Percentiles rank a stretch among this genome's conserved stretches.
These are phyloP conservation scores for Mitragyna speciosa DNA, from an alignment of 257 asterid species.

Conservation along the genomic window DNA sequence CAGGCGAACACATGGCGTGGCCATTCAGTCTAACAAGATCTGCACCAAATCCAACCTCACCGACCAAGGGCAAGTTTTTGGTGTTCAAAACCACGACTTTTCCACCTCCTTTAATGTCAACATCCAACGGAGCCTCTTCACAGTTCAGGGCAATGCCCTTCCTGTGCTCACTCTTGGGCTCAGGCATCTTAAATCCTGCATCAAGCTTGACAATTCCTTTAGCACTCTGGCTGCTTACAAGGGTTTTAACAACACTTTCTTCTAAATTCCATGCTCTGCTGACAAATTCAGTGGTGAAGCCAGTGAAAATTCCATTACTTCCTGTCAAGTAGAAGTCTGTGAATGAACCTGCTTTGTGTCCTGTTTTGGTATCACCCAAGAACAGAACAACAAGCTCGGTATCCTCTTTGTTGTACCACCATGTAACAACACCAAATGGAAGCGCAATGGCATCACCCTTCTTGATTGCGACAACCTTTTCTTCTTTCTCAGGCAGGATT, in stretches of 20 bases:
- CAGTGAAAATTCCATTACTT: slow-evolving; percentile 72
- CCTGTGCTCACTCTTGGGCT: slow-evolving; percentile 51
- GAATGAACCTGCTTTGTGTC: slow-evolving; percentile 60
- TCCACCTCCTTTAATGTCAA: slow-evolving; percentile 65
- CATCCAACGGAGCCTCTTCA: slow-evolving; percentile 66
- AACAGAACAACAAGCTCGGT: slow-evolving; percentile 65
- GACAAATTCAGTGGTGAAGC: slow-evolving; percentile 68
- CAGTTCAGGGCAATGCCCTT: slow-evolving; percentile 67
- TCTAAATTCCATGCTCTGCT: slow-evolving; percentile 66
- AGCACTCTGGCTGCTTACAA: slow-evolving; percentile 46
- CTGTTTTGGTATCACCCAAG: slow-evolving; percentile 71
- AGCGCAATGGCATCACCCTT: slow-evolving; percentile 82
- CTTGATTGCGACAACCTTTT: slow-evolving; percentile 77
- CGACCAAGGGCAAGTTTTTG: slow-evolving; percentile 83
- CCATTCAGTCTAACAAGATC: slow-evolving; percentile 79
- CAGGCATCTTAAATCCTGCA: slow-evolving; percentile 54
- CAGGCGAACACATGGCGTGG: slow-evolving; percentile 87
- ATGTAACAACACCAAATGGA: slow-evolving; percentile 82
- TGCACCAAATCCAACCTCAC: slow-evolving; percentile 76
- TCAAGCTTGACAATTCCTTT: slow-evolving; percentile 60
- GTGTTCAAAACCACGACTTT: slow-evolving; percentile 81
- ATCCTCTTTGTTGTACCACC: slow-evolving; percentile 92
- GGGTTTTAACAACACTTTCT: slow-evolving; percentile 51
- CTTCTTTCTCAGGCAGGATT: slow-evolving; percentile 82
- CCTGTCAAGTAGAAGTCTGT: slow-evolving; percentile 70